Base-by-base conservation (phyloP, 305 asterid genomes). In the Petunia hybrid region DNA sequence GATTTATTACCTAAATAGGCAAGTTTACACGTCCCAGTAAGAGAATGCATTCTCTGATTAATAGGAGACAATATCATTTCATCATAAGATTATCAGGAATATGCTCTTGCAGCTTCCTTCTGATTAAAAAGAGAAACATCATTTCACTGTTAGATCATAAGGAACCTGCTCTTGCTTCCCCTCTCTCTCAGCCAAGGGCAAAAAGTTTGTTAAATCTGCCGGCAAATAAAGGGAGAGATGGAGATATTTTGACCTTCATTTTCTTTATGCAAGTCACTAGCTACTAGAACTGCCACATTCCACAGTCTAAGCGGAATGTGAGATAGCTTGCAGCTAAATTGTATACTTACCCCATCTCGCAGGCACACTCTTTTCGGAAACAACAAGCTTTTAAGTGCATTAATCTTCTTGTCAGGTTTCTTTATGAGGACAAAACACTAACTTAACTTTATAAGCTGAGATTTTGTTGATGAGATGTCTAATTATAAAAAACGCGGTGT, bases 101-200 rank as follows among this genome's bases (percentile, higher is more conserved):
- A n/a, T 46, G 22, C 22, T 14, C 12, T 71, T 71, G 77, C 16
- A 71, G n/a, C 22, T 71, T 73, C 43, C 60, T 8, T 71, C 35
- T 5, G 31, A 35, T 71, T 71, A 71, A 73, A 73, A 51, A 35
- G 63, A 73, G 7, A 46, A 42, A 51, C 76, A 45, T 10, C 3
- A 8, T 1, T 36, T 73, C 62, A 45, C 51, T 22, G 51, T 73
- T 38, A 36, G 8, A 73, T 51, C 78, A 73, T 3, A 35, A 48
- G 62, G 9, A 12, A 46, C 2, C 55, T 6, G 55, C 9, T 46
- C 31, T 22, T 22, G 31, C 31, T 22, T 22, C 31, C 31, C 31
- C 31, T 22, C 31, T 22, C 31, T 22, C 31, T 22, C 31, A 22
- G 31, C 31, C 31, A 22, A 22, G 31, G 31, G 31, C 31, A 22